These are phyloP conservation scores for Leishmania lainsoni DNA, from an alignment of 208 protist species.

Conservation along the genomic window DNA sequence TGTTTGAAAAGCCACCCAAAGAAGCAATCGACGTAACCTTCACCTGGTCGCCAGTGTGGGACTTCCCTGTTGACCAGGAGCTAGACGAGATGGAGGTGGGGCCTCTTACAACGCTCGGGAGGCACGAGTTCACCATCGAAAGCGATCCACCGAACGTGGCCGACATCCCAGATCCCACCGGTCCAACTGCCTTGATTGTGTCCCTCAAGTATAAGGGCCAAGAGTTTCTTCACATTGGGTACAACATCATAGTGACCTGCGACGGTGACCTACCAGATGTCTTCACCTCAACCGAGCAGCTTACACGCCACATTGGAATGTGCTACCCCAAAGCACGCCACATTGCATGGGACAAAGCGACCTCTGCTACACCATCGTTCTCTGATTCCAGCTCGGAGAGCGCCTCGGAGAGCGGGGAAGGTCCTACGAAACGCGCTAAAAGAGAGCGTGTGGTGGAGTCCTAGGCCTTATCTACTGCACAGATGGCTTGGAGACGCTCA, in stretches of 20 bases:
- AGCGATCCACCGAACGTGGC: conserved; percentile 70
- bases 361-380: not conserved
- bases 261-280: conserved; percentile 75
- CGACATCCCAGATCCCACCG: conserved; percentile 79
- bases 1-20: conserved; percentile 58
- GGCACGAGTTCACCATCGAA: conserved; percentile 69
- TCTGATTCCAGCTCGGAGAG: not conserved
- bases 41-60: conserved; percentile 85
- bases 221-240: conserved; percentile 83
- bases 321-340: conserved; percentile 51
- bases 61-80: conserved; percentile 79
- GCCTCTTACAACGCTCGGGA: conserved; percentile 56
- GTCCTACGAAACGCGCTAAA: not conserved
- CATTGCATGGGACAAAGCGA: conserved; percentile 38
- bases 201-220: conserved; percentile 62
- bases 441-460: not conserved
- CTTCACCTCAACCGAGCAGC: conserved; percentile 53
- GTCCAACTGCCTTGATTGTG: conserved; percentile 74
- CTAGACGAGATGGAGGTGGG: conserved; percentile 85
- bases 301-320: conserved; percentile 54
- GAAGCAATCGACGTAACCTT: conserved; percentile 71
- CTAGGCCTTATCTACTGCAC: not conserved
- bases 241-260: conserved; percentile 66
- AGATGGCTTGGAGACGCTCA: not conserved
- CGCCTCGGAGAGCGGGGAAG: not conserved